These are phyloP conservation scores for Aspergillus quadricinctus DNA, from an alignment of 2,329 filamentous ascomycete species.

Conservation along the genomic window DNA sequence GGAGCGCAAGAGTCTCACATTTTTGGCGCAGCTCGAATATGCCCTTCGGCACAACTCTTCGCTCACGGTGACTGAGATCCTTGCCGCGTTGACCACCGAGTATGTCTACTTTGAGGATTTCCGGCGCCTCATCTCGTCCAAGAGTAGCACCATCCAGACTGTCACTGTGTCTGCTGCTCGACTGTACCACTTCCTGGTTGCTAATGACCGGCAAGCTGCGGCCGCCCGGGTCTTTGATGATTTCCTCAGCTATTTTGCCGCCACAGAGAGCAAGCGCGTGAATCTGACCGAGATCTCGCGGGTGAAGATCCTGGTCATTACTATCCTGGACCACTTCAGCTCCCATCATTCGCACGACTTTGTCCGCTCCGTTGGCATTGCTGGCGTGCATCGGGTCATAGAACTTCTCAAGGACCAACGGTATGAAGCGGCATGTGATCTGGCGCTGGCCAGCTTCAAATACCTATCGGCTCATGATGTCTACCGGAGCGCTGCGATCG, in stretches of 20 bases:
- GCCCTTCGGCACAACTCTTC: conserved; percentile 24
- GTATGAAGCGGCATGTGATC: conserved; percentile 30
- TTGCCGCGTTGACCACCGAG: conserved; percentile 43
- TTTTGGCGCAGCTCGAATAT: conserved; percentile 46
- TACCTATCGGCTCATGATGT: conserved; percentile 31
- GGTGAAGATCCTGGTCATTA: conserved; percentile 29
- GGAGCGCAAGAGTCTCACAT: conserved; percentile 36
- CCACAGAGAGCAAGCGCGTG: conserved; percentile 27
- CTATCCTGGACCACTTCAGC: conserved; percentile 32
- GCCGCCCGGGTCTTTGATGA: conserved; percentile 27
- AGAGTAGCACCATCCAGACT: conserved; percentile 33
- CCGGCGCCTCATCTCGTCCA: conserved; percentile 33
- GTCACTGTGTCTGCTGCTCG: conserved; percentile 34
- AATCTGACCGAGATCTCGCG: conserved; percentile 21
- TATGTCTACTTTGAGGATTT: conserved; percentile 40
- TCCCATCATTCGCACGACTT: conserved; percentile 32
- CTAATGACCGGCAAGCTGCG: conserved; percentile 19
- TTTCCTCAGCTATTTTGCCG: conserved; percentile 29
- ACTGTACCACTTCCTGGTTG: conserved; percentile 29
- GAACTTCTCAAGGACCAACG: conserved; percentile 25
- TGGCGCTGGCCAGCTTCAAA: conserved; percentile 30
- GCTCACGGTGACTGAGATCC: conserved; percentile 38
- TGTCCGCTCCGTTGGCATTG: conserved; percentile 36
- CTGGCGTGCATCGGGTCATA: conserved; percentile 25
- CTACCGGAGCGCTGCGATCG: conserved; percentile 25